Evolutionary conservation across 257 asterid species (phyloP), one percentile per base, ranked within the genome.

Genomic region (Penstemon eatonii): DNA sequence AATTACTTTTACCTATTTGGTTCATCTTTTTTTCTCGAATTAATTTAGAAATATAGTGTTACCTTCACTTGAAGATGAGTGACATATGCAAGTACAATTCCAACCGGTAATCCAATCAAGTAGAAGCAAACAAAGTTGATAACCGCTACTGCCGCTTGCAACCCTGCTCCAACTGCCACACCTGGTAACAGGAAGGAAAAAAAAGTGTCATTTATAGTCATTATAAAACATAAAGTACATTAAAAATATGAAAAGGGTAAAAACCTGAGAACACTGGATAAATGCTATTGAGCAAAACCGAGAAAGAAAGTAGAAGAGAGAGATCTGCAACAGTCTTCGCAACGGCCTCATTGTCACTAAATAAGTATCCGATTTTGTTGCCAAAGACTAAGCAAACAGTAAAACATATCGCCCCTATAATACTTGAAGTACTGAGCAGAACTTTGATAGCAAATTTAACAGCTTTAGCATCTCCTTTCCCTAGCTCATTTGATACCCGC

Each of bases 121-220:
- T 87, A 90, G 41, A 56, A 90, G 89, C 92, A 91, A 63, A 79
- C 76, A 2, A 88, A 80, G 83, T 86, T 88, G 81, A 91, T 81
- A 11, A 83, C 10, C 11, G 97, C 96, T 7, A 88, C 96, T 13
- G 72, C 76, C 64, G 80, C 83, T 70, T 91, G 97, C 62, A 86
- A 45, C 39, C 96, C 97, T 6, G 96, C 95, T 72, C 96, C 97
- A 0, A 91, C 85, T 3, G 97, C 90, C 81, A 91, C 93, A 6
- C 97, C 97, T 91, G 86, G 51, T 40, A 12, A 12, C 61, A 57
- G 4, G 9, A 49, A 46, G n/a, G 19, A 63, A 25, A 37, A 46
- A 63, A 1, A 62, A 18, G 3, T 25, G 47, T 18, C 19, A 46
- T 36, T 13, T 5, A 50, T 63, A n/a, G 38, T 3, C n/a, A 46